Percentiles rank a stretch among this genome's conserved stretches.
These are phyloP conservation scores for Myxozyma sirexii DNA, from an alignment of 805 yeast genomes.

Conservation along the genomic window DNA sequence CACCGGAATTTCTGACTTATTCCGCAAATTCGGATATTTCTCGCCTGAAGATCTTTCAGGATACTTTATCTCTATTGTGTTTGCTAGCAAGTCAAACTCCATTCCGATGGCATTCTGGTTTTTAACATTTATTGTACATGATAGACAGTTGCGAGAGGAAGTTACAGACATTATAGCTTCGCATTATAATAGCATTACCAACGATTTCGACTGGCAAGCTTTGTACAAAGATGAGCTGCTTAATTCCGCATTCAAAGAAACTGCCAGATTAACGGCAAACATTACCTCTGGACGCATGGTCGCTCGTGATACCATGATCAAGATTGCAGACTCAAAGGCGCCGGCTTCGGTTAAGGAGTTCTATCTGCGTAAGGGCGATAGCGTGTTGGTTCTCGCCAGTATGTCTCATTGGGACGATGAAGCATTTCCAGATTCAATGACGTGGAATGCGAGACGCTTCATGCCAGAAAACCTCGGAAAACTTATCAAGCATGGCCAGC, in stretches of 20 bases:
- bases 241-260: slow-evolving; percentile 29
- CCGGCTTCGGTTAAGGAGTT: slow-evolving; percentile 1
- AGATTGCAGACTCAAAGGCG: slow-evolving; percentile 4
- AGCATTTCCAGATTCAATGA: slow-evolving; percentile 28
- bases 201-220: slow-evolving; percentile 24
- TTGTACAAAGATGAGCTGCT: slow-evolving; percentile 12
- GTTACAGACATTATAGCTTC: slow-evolving; percentile 6
- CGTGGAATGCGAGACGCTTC: slow-evolving; percentile 26
- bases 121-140: slow-evolving; percentile 7
- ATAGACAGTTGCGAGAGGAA: slow-evolving; percentile 1
- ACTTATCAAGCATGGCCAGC: slow-evolving; percentile 1
- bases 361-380: slow-evolving; percentile 17
- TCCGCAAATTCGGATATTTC: background rate
- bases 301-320: slow-evolving; percentile 18
- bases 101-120: slow-evolving; percentile 32
- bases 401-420: slow-evolving; percentile 30
- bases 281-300: slow-evolving; percentile 15
- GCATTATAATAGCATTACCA: background rate
- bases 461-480: slow-evolving; percentile 12
- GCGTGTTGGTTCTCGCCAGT: slow-evolving; percentile 16
- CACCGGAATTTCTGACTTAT: background rate
- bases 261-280: slow-evolving; percentile 16
- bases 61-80: slow-evolving; percentile 26
- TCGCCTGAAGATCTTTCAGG: slow-evolving; percentile 19
- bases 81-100: slow-evolving; percentile 30